Base-by-base conservation (phyloP, 305 asterid genomes). In the Lippia alba region DNA sequence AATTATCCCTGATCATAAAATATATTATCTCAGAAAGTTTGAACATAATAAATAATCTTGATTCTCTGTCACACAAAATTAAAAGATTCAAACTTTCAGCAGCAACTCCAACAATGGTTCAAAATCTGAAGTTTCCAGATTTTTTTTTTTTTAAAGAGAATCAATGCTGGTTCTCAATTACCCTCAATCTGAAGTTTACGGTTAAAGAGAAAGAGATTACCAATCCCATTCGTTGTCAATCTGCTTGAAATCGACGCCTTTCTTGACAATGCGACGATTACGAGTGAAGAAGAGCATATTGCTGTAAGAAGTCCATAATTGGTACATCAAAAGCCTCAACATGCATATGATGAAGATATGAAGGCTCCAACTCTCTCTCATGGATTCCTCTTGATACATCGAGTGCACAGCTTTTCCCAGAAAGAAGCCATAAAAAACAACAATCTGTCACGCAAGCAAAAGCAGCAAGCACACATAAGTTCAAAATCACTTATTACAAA, bases 181-280 rank as follows among this genome's bases (percentile, higher is more conserved):
- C n/a, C n/a, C n/a, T n/a, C n/a, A 36, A 36, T 36, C 41, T 36
- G 41, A 36, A 36, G 9, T 36, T 36, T 4, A 5, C 6, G 4
- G 9, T 14, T 15, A 14, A n/a, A 49, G 6, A 49, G 15, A 14
- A 7, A 49, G 17, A n/a, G 55, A 49, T 15, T 78, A 92, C 98
- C 98, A 93, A 39, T 90, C 74, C 93, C 96, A 89, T 78, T 93
- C 98, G 16, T 55, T 53, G 81, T 93, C 98, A 75, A 90, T 92
- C 87, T 92, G 98, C 48, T 86, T 77, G 66, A 90, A 92, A 51
- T 70, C 95, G 30, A 86, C 83, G 3, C 97, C 98, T 82, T 80
- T 64, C 80, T 87, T 84, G 73, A 78, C 33, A 75, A 92, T 90
- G 18, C 77, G 75, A 6, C 90, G 93, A 69, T 86, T 93, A 24